These are phyloP conservation scores for Wallacemonas sp. DNA, from an alignment of 208 protist species.

Conservation along the genomic window DNA sequence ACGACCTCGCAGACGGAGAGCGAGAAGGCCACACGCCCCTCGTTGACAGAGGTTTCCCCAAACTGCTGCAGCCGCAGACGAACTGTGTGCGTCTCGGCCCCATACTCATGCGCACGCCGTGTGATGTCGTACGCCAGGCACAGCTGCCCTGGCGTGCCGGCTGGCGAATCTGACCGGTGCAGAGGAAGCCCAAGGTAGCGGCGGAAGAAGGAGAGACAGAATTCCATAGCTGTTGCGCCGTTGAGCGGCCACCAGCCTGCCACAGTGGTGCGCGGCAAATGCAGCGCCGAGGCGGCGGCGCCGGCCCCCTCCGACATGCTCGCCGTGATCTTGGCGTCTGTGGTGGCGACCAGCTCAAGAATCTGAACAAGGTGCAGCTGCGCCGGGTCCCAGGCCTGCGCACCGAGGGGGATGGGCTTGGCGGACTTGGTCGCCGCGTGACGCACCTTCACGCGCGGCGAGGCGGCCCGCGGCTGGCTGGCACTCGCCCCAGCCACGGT, in stretches of 20 bases:
- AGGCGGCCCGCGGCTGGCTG: slow-evolving; percentile 8
- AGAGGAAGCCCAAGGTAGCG: slow-evolving; percentile 45
- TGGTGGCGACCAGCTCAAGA: neutral
- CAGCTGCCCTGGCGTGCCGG: neutral
- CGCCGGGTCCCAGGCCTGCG: neutral
- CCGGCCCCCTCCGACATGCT: neutral
- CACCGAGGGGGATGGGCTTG: slow-evolving; percentile 9
- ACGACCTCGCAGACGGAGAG: slow-evolving; percentile 4
- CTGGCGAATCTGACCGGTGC: slow-evolving; percentile 17
- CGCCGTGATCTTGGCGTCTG: neutral
- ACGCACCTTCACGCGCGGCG: slow-evolving; percentile 15
- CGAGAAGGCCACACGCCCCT: slow-evolving; percentile 2
- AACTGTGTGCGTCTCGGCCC: neutral
- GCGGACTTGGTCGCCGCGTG: neutral
- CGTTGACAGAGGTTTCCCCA: neutral
- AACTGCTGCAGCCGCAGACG: slow-evolving; percentile 6
- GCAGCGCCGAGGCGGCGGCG: slow-evolving; percentile 19
- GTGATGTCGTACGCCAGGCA: slow-evolving; percentile 5
- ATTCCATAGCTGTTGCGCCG: slow-evolving; percentile 20
- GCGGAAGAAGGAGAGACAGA: slow-evolving; percentile 39
- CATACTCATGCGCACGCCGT: neutral
- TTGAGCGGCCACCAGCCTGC: neutral
- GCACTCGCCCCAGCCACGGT: neutral
- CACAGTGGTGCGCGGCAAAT: neutral
- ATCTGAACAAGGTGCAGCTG: neutral